Conservation (phyloP, 148 eudicot genomes). For the Rhododendron ferrugineum region DNA sequence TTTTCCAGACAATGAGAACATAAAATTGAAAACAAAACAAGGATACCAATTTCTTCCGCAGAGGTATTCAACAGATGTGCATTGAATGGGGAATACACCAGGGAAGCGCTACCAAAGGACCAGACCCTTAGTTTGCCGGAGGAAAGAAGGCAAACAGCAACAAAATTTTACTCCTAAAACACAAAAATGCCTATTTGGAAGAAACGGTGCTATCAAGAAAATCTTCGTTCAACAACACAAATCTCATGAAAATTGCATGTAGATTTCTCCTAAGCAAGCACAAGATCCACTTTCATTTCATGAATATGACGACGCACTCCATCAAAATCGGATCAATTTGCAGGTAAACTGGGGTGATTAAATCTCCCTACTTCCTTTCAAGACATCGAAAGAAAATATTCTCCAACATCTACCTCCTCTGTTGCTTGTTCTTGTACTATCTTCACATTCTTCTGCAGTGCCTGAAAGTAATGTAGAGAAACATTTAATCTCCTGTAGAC, state of each 20-base stretch:
- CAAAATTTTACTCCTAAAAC: background rate
- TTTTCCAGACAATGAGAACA: too few species aligned
- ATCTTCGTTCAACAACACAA: background rate
- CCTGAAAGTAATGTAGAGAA: background rate
- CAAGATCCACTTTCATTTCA: background rate
- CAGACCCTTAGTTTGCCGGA: background rate
- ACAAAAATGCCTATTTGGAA: background rate
- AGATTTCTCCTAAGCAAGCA: background rate
- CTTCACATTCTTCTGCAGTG: constrained; percentile 1
- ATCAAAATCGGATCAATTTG: background rate
- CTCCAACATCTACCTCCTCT: background rate
- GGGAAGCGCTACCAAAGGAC: background rate
- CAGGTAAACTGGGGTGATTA: background rate
- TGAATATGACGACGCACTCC: background rate
- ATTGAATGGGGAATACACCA: background rate
- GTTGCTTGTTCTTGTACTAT: background rate
- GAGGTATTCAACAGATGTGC: background rate
- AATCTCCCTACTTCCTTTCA: background rate
- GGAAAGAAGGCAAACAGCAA: background rate
- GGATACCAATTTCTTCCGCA: background rate
- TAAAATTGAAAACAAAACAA: background rate
- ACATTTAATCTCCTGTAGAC: background rate
- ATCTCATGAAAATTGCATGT: background rate
- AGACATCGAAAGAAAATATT: background rate
- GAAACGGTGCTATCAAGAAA: background rate